Evolutionary conservation across 2,329 filamentous ascomycete species (phyloP), one percentile per base, ranked within the genome.

Genomic region (Xylaria sp.): DNA sequence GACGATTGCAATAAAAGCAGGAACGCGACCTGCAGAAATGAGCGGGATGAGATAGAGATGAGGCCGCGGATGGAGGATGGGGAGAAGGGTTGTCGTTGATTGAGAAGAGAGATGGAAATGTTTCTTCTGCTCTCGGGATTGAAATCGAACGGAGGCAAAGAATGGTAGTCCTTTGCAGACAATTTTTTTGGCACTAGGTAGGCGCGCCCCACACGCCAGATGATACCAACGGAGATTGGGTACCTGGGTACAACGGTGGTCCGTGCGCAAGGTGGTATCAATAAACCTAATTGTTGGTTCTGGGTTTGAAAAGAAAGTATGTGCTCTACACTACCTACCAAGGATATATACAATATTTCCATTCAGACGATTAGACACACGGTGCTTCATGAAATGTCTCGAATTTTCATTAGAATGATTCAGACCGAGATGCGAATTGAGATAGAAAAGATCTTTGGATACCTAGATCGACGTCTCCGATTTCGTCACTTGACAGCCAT

Each of bases 11-110:
- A 28, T 53, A 56, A 63, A 54, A 44, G 63, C 72, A 74, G 75
- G 73, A 67, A 59, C 70, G 73, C 75, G 59, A 71, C 72, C 73
- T 76, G 73, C 71, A 70, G 51, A 74, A 77, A 77, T 71, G 75
- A 76, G 75, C 75, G 75, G 71, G 73, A 71, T 70, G 42, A 20
- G 66, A 51, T 33, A 54, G 49, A 17, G 63, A 53, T 54, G 66
- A 51, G 62, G 28, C 51, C 46, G 63, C 46, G 46, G 63, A 71
- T 72, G 56, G 54, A 49, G 53, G 58, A 72, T 53, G 67, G 26
- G 51, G 31, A 53, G 49, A 69, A 63, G 67, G 63, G 63, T 68
- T 72, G 69, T 71, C 72, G 71, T 68, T 70, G 70, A 69, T 70
- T 66, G 60, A 51, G 59, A 66, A 64, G 62, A 63, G 63, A 58